A percentile compares a stretch with the other conserved stretches of the same genome.
Conservation (phyloP, 2,329 filamentous ascomycete species). For the Fusarium abutilonis region DNA sequence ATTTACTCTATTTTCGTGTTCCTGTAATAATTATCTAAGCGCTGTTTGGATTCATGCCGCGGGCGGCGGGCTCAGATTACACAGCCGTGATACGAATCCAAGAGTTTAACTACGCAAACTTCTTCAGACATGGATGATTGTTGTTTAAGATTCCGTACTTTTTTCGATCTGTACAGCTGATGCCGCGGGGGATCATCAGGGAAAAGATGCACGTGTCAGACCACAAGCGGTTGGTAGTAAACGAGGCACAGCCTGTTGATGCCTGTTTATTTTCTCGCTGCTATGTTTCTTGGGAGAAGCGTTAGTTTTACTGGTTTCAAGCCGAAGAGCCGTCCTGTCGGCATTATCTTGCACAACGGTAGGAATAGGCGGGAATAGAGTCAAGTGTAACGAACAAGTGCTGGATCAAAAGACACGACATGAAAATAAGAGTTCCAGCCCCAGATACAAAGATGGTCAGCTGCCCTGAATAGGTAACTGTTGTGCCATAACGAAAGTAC, state of each 20-base stretch:
- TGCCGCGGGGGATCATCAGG: constrained; percentile 26
- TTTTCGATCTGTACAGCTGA: constrained; percentile 6
- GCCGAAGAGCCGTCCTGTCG: not conserved
- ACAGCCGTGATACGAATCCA: constrained; percentile 18
- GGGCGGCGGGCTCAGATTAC: constrained; percentile 14
- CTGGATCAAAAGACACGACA: constrained; percentile 15
- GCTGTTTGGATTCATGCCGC: constrained; percentile 2
- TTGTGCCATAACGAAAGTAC: not conserved
- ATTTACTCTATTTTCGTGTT: constrained; percentile 16
- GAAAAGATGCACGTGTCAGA: constrained; percentile 49
- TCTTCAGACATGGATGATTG: not conserved
- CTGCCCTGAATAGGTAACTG: constrained; percentile 11
- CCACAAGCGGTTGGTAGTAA: constrained; percentile 41
- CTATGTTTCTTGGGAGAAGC: not conserved
- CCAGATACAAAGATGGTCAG: constrained; percentile 23
- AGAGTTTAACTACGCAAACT: not conserved
- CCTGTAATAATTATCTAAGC: not conserved
- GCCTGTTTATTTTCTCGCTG: constrained; percentile 3
- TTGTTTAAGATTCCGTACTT: not conserved
- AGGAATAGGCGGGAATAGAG: not conserved
- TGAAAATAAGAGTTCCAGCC: not conserved
- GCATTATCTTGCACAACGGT: not conserved
- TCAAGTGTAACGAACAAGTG: constrained; percentile 9
- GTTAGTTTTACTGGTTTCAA: constrained; percentile 4
- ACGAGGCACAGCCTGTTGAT: constrained; percentile 11